Conservation (phyloP, 768 basidiomycete genomes). For the Hydnomerulius pinastri region DNA sequence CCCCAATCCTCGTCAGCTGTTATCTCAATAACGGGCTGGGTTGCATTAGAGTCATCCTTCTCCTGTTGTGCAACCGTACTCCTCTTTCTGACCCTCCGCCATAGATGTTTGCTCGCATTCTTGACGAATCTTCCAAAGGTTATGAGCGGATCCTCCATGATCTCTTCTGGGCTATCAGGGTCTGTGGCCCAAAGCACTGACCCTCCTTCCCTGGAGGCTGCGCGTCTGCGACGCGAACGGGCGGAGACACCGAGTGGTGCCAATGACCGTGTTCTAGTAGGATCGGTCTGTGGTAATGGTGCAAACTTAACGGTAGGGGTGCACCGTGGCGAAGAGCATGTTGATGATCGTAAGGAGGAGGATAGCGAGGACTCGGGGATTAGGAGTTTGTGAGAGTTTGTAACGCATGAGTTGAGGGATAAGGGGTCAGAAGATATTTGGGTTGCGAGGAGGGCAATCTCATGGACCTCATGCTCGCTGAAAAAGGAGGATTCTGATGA, state of each 20-base stretch:
- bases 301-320: conserved; percentile 54
- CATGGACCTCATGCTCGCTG: conserved; percentile 20
- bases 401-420: conserved; percentile 17
- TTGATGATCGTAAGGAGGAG: conserved; percentile 14
- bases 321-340: conserved; percentile 12
- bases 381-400: conserved; percentile 11
- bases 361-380: conserved; percentile 7
- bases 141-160: conserved; percentile 48
- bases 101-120: conserved; percentile 39
- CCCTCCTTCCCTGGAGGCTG: conserved; percentile 19
- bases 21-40: conserved; percentile 21
- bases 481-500: conserved; percentile 6
- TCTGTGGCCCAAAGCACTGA: conserved; percentile 22
- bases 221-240: conserved; percentile 28
- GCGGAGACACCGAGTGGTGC: conserved; percentile 59
- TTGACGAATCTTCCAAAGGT: conserved; percentile 53
- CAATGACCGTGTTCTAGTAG: conserved; percentile 48
- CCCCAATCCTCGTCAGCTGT: conserved; percentile 29
- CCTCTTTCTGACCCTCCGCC: conserved; percentile 51
- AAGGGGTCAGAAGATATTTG: conserved; percentile 14
- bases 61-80: conserved; percentile 15
- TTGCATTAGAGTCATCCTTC: conserved; percentile 6
- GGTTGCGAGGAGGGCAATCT: conserved; percentile 11
- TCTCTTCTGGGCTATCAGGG: conserved; percentile 27
- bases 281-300: conserved; percentile 55